phyloP scores from a whole-genome alignment of 352 stramenopile genomes.

The Pythium aquatile region DNA sequence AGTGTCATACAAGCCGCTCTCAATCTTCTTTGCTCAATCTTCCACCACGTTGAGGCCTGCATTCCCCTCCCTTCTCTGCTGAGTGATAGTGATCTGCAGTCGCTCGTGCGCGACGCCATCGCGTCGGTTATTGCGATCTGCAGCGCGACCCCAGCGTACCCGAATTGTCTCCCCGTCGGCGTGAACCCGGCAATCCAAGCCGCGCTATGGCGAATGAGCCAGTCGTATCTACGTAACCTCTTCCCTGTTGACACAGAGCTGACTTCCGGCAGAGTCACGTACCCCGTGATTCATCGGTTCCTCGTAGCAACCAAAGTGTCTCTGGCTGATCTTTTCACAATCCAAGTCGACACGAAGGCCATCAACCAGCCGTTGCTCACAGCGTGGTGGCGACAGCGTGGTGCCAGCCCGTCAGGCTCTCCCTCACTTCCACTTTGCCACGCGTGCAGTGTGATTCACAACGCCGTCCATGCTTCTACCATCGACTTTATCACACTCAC shows the following conservation, averaged over 20 bases:
- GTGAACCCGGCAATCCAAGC: slow-evolving; percentile 9
- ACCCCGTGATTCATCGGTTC: slow-evolving; percentile 1
- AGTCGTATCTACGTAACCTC: slow-evolving; percentile 27
- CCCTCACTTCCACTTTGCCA: neutral
- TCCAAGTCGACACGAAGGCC: slow-evolving; percentile 1
- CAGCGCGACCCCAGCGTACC: neutral
- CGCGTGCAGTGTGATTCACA: neutral
- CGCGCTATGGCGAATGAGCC: slow-evolving; percentile 35
- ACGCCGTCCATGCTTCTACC: neutral
- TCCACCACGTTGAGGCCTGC: slow-evolving; percentile 3
- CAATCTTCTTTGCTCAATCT: neutral
- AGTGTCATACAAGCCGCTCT: neutral
- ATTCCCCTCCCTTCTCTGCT: neutral
- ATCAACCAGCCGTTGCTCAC: neutral
- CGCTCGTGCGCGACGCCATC: neutral
- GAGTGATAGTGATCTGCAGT: neutral
- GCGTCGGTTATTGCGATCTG: slow-evolving; percentile 1
- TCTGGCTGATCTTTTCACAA: neutral
- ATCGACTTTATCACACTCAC: slow-evolving; percentile 26
- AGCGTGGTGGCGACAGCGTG: slow-evolving; percentile 13
- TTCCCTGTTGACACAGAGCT: neutral
- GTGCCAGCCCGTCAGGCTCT: neutral
- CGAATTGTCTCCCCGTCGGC: neutral
- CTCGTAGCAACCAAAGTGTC: neutral
- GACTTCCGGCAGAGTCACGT: neutral